These are phyloP conservation scores for Aureobasidium sp. DNA, from an alignment of 2,329 filamentous ascomycete genomes.

Conservation along the genomic window DNA sequence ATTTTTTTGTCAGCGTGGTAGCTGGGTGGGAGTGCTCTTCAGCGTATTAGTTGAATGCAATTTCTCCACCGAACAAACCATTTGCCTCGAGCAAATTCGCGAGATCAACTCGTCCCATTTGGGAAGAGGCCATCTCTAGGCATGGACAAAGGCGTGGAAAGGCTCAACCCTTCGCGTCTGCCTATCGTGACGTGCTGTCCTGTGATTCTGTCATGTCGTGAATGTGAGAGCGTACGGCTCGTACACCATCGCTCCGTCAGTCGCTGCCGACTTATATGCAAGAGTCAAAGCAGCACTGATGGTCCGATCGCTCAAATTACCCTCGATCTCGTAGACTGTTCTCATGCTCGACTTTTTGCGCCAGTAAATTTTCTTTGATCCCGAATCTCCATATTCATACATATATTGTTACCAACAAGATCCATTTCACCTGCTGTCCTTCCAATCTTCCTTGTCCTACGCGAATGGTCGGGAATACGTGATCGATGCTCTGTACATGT, in stretches of 20 bases:
- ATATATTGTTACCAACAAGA: not conserved
- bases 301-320: not conserved
- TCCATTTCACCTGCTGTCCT: too few relatives aligned
- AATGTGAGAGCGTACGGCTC: not conserved
- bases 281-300: not conserved
- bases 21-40: constrained; percentile 14
- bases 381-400: not conserved
- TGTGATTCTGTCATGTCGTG: not conserved
- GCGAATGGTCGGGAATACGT: too few relatives aligned
- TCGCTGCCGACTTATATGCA: not conserved
- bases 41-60: constrained; percentile 16
- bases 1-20: constrained; percentile 14
- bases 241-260: not conserved
- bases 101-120: constrained; percentile 10
- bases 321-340: too few relatives aligned
- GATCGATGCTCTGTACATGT: too few relatives aligned
- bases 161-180: constrained; percentile 8
- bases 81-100: constrained; percentile 9
- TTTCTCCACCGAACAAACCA: constrained; percentile 15
- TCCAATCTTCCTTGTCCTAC: not conserved
- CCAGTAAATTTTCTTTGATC: not conserved
- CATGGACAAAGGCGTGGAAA: constrained; percentile 2
- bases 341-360: not conserved
- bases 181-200: constrained; percentile 8
- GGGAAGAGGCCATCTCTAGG: constrained; percentile 13